A percentile compares a stretch with the other conserved stretches of the same genome.
phyloP scores from a whole-genome alignment of 192 early-diverging fungal species.

The Irineochytrium annulatum region DNA sequence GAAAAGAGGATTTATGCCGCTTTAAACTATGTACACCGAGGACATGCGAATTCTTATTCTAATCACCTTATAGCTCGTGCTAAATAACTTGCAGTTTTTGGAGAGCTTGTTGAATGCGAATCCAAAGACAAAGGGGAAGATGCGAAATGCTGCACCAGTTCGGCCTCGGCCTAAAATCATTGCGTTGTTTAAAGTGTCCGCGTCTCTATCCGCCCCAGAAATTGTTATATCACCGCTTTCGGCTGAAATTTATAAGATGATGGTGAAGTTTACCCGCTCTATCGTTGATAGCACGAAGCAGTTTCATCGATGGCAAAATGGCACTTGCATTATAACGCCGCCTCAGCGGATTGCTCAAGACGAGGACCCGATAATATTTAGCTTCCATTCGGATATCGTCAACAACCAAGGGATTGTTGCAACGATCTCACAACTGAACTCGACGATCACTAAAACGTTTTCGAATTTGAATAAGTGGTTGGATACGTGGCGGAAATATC shows the following conservation, averaged over 20 bases:
- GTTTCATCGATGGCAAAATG: slow-evolving; percentile 63
- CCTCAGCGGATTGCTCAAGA: slow-evolving; percentile 56
- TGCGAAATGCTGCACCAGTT: slow-evolving; percentile 1
- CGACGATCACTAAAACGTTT: slow-evolving; percentile 49
- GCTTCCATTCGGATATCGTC: slow-evolving; percentile 53
- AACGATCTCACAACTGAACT: slow-evolving; percentile 43
- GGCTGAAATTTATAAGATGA: slow-evolving; percentile 59
- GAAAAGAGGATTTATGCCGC: slow-evolving; percentile 47
- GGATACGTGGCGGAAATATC: slow-evolving; percentile 57
- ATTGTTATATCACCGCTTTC: slow-evolving; percentile 54
- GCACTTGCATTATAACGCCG: slow-evolving; percentile 53
- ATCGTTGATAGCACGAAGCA: slow-evolving; percentile 59
- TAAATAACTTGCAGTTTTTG: slow-evolving; percentile 49
- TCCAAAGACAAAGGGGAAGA: slow-evolving; percentile 25
- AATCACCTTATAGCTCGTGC: slow-evolving; percentile 42
- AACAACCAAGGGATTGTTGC: slow-evolving; percentile 41
- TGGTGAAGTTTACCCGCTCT: slow-evolving; percentile 52
- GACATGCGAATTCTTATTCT: background rate
- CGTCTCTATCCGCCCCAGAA: slow-evolving; percentile 57
- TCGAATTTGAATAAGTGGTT: slow-evolving; percentile 45
- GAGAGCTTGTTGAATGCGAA: slow-evolving; percentile 35
- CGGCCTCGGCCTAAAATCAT: slow-evolving; percentile 23
- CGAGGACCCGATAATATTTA: slow-evolving; percentile 54
- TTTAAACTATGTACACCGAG: slow-evolving; percentile 49
- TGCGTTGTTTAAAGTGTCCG: slow-evolving; percentile 53